Percentiles rank a stretch among this genome's conserved stretches.
Conservation (phyloP, 2,329 filamentous ascomycete genomes). For the Aureobasidium subglaciale region DNA sequence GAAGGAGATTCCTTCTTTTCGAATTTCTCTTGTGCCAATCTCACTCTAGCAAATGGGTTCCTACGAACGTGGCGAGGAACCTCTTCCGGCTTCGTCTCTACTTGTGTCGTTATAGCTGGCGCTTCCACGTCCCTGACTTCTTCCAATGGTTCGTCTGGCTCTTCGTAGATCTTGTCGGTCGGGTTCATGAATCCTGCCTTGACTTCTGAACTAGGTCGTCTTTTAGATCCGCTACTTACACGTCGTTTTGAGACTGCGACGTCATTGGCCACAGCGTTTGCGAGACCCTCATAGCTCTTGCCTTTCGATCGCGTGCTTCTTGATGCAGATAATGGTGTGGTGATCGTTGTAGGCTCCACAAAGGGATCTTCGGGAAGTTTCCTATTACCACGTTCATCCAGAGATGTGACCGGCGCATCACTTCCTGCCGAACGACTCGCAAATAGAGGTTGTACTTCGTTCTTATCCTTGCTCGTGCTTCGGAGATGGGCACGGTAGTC, state of each 20-base stretch:
- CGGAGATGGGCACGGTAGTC: constrained; percentile 61
- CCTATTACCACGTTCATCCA: neutral
- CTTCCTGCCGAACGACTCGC: neutral
- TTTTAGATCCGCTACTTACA: constrained; percentile 57
- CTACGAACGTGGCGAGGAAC: constrained; percentile 49
- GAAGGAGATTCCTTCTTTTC: constrained; percentile 20
- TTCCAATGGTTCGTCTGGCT: constrained; percentile 52
- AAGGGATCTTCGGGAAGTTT: neutral
- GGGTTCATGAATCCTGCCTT: constrained; percentile 60
- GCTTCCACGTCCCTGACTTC: constrained; percentile 15
- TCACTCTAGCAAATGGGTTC: constrained; percentile 59
- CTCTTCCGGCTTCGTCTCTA: constrained; percentile 4
- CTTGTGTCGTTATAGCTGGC: neutral
- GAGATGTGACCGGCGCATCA: neutral
- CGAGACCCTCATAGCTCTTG: constrained; percentile 31
- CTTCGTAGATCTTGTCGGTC: constrained; percentile 81
- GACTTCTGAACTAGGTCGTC: constrained; percentile 60
- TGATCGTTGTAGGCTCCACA: neutral
- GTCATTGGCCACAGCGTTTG: constrained; percentile 28
- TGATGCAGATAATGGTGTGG: neutral
- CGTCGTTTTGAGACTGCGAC: constrained; percentile 35
- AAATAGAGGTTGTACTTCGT: constrained; percentile 14
- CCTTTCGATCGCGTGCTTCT: constrained; percentile 18
- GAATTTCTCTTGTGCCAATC: constrained; percentile 44
- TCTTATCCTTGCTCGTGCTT: constrained; percentile 26